These are phyloP conservation scores for Trifolium subterraneum DNA, from an alignment of 306 rosid genomes.

Conservation along the genomic window DNA sequence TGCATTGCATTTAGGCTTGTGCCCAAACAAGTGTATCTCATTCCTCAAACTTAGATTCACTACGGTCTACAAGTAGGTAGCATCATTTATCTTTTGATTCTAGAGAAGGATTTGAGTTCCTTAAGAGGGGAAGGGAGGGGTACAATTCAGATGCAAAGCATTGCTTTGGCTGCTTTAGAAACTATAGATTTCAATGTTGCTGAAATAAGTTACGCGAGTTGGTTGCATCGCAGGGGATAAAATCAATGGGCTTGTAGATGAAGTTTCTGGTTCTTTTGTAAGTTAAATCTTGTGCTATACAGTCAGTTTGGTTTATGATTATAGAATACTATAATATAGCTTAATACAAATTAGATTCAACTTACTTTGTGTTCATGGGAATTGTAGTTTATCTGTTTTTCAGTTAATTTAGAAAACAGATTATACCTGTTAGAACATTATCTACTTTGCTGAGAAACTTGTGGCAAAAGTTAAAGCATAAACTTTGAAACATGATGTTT, in stretches of 20 bases:
- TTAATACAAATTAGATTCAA: conserved; percentile 7
- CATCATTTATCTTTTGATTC: conserved; percentile 33
- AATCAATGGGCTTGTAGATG: conserved; percentile 92
- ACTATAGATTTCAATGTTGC: conserved; percentile 89
- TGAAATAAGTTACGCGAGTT: conserved; percentile 68
- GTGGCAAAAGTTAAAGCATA: too few species aligned
- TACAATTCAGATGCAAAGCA: conserved; percentile 96
- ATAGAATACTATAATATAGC: background rate
- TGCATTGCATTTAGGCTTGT: too few species aligned
- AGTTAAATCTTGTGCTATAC: conserved; percentile 21
- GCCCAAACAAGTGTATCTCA: too few species aligned
- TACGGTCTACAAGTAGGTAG: too few species aligned
- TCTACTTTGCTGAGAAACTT: too few species aligned
- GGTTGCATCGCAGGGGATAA: conserved; percentile 97
- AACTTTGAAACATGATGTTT: too few species aligned
- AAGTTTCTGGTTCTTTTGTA: conserved; percentile 89
- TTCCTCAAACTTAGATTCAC: too few species aligned
- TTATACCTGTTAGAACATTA: background rate
- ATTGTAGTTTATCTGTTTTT: background rate
- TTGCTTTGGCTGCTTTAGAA: conserved; percentile 96
- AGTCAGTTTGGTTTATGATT: conserved; percentile 22
- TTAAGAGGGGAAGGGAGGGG: conserved; percentile 97
- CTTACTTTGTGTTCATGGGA: background rate
- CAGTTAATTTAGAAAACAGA: conserved; percentile 6
- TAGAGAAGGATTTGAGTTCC: conserved; percentile 90